Percentiles rank a stretch among this genome's conserved stretches.
Conservation (phyloP, 2,329 filamentous ascomycete species). For the Trichoderma cornu-damae region DNA sequence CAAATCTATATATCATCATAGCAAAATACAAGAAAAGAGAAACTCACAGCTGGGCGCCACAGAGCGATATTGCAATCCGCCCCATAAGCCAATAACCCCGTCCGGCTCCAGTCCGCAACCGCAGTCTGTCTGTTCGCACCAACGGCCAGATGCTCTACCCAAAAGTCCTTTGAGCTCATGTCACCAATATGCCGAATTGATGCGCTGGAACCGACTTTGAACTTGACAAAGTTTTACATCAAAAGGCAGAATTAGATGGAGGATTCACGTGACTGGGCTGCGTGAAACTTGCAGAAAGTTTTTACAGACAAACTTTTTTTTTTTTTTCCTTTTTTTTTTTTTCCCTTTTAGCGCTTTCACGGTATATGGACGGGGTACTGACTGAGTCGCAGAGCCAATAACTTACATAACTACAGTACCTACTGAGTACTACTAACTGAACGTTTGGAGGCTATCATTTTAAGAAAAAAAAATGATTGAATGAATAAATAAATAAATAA, state of each 20-base stretch:
- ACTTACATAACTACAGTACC: no score
- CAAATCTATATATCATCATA: background rate
- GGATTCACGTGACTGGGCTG: slow-evolving; percentile 16
- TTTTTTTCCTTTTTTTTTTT: slow-evolving; percentile 11
- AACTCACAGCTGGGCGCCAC: slow-evolving; percentile 72
- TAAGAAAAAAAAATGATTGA: no score
- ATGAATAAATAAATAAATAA: no score
- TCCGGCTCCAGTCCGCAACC: slow-evolving; percentile 79
- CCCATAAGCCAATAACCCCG: slow-evolving; percentile 77
- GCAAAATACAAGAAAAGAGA: slow-evolving; percentile 19
- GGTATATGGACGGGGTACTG: slow-evolving; percentile 1
- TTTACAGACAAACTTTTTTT: slow-evolving; percentile 14
- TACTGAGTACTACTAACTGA: no score
- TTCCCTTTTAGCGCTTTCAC: background rate
- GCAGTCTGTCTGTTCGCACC: slow-evolving; percentile 88
- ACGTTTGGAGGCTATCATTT: no score
- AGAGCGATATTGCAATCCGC: slow-evolving; percentile 83
- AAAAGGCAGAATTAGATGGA: background rate
- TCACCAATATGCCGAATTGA: slow-evolving; percentile 17
- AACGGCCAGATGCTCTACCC: slow-evolving; percentile 58
- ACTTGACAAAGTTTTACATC: slow-evolving; percentile 8
- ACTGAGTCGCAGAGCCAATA: slow-evolving; percentile 3
- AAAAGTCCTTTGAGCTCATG: slow-evolving; percentile 32
- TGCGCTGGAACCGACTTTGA: background rate
- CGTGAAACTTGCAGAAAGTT: slow-evolving; percentile 10